Evolutionary conservation across 139 green algal species (phyloP).

Genomic region (Desmodesmus armatus): DNA sequence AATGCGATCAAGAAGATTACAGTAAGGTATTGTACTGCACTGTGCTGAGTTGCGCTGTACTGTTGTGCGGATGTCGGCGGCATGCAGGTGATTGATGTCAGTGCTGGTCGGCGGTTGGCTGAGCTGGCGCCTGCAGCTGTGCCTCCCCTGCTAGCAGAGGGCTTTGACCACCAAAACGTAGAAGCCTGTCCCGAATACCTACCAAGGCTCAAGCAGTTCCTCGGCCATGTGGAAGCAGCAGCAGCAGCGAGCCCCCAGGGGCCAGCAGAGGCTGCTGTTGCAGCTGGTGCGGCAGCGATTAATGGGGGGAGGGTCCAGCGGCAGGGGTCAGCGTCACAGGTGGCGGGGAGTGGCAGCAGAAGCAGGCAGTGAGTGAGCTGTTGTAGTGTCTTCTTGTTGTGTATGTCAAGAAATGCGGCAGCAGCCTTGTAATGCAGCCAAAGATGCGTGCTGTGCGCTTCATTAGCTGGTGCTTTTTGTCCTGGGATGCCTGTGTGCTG

Average conservation of each 20-base stretch:
- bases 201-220: constrained; percentile 65
- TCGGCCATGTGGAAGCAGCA: constrained; percentile 52
- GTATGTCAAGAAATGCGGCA: no score
- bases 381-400: no score
- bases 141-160: constrained; percentile 80
- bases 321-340: no score
- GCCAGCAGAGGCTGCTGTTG: not conserved
- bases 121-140: constrained; percentile 65
- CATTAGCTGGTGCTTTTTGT: not conserved
- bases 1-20: no score
- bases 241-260: constrained; percentile 9
- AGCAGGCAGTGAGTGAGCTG: no score
- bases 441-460: no score
- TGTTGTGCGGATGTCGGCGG: not conserved
- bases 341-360: no score
- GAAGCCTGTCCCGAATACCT: constrained; percentile 77
- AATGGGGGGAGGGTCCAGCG: no score
- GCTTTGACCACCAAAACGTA: constrained; percentile 82
- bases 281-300: not conserved
- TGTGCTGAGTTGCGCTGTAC: no score
- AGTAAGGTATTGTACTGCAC: no score
- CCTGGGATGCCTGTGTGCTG: not conserved
- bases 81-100: constrained; percentile 83
- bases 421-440: no score
- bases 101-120: constrained; percentile 78